A percentile compares a stretch with the other conserved stretches of the same genome.
phyloP scores from a whole-genome alignment of 805 yeast genomes.

The Cyberlindnera bimundalis region DNA sequence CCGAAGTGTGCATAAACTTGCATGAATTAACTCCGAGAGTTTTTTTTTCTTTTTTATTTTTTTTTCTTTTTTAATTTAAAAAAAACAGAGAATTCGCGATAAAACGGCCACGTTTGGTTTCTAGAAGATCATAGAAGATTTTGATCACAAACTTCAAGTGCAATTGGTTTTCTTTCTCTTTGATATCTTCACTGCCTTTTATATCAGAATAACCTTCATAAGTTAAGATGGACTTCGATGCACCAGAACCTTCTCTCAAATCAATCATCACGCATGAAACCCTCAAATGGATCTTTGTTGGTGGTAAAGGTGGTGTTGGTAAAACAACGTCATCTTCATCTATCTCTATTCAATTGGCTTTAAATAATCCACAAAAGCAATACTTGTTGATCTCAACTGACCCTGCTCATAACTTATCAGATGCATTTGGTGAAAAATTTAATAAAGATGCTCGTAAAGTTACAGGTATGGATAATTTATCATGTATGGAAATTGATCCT shows the following conservation, averaged over 20 bases:
- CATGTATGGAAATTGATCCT: constrained; percentile 99
- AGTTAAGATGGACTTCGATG: constrained; percentile 17
- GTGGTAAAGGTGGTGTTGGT: constrained; percentile 99
- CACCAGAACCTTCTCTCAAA: constrained; percentile 62
- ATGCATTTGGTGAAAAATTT: constrained; percentile 97
- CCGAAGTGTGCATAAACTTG: not conserved
- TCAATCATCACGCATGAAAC: constrained; percentile 63
- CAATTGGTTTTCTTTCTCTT: too few relatives aligned
- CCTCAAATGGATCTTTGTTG: constrained; percentile 95
- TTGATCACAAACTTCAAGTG: too few relatives aligned
- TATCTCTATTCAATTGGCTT: constrained; percentile 89
- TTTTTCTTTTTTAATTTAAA: too few relatives aligned
- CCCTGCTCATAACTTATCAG: constrained; percentile 97
- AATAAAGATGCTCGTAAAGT: constrained; percentile 95
- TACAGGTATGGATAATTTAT: constrained; percentile 80
- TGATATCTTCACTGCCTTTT: too few relatives aligned
- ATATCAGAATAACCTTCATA: too few relatives aligned
- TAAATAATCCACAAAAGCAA: constrained; percentile 71
- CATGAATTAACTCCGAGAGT: too few relatives aligned
- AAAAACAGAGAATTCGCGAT: too few relatives aligned
- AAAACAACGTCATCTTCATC: constrained; percentile 97
- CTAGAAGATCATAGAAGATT: constrained; percentile 2
- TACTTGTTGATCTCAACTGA: constrained; percentile 92
- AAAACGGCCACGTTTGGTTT: not conserved
- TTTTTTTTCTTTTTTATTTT: too few relatives aligned